Evolutionary conservation across 2,329 filamentous ascomycete species (phyloP).

Genomic region (Aspergillus pseudoviridinutans): DNA sequence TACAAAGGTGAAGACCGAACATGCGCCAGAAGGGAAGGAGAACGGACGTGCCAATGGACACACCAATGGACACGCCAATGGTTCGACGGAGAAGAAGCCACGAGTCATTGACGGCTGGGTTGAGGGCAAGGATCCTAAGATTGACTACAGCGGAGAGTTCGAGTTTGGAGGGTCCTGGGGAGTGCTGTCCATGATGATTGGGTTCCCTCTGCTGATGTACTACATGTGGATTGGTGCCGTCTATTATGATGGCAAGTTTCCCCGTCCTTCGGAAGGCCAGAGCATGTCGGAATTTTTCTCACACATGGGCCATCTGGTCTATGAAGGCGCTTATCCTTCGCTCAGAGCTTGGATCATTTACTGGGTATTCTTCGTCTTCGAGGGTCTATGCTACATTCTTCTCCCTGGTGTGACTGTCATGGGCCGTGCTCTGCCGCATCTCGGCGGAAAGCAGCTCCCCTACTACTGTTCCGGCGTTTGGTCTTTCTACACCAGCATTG

Average conservation of each 20-base stretch:
- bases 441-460: slow-evolving; percentile 76
- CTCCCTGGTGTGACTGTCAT: slow-evolving; percentile 84
- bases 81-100: slow-evolving; percentile 19
- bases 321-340: slow-evolving; percentile 79
- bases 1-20: slow-evolving; percentile 25
- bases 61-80: slow-evolving; percentile 16
- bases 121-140: slow-evolving; percentile 39
- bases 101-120: slow-evolving; percentile 40
- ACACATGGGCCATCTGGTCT: slow-evolving; percentile 69
- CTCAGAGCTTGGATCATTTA: slow-evolving; percentile 86
- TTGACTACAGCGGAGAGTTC: slow-evolving; percentile 50
- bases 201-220: slow-evolving; percentile 94
- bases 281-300: slow-evolving; percentile 65
- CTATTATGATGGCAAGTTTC: slow-evolving; percentile 84
- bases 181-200: slow-evolving; percentile 78
- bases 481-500: slow-evolving; percentile 84
- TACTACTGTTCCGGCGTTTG: slow-evolving; percentile 93
- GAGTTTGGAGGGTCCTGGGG: slow-evolving; percentile 91
- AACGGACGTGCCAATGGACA: slow-evolving; percentile 19
- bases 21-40: slow-evolving; percentile 21
- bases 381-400: slow-evolving; percentile 75
- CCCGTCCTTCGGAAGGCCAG: slow-evolving; percentile 62
- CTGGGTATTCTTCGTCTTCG: slow-evolving; percentile 86
- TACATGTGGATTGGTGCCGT: slow-evolving; percentile 98
- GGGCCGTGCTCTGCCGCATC: slow-evolving; percentile 81